A percentile compares a stretch with the other conserved stretches of the same genome.
phyloP scores from a whole-genome alignment of 768 basidiomycete genomes.

The Kwoniella europaea region DNA sequence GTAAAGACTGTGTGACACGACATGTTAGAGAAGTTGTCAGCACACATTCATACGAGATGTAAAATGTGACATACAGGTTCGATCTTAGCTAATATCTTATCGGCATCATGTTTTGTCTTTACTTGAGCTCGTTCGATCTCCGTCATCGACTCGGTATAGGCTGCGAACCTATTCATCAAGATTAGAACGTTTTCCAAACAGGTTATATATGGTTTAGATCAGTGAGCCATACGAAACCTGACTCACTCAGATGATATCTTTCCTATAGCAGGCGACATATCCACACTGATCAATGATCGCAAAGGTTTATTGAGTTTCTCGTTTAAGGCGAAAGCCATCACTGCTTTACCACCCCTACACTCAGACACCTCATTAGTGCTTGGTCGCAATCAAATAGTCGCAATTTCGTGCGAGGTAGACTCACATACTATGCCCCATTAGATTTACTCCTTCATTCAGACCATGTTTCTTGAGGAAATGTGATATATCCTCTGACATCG shows the following conservation, averaged over 20 bases:
- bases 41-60: neutral
- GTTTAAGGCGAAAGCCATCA: constrained; percentile 57
- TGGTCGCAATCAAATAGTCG: too few relatives aligned
- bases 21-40: neutral
- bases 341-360: constrained; percentile 75
- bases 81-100: constrained; percentile 66
- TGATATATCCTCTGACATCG: constrained; percentile 79
- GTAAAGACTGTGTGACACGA: constrained; percentile 65
- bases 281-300: constrained; percentile 66
- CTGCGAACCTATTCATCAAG: constrained; percentile 60
- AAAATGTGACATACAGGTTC: constrained; percentile 65
- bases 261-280: constrained; percentile 74
- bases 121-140: constrained; percentile 69
- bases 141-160: constrained; percentile 75
- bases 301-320: constrained; percentile 50
- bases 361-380: neutral
- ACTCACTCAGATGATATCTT: constrained; percentile 65
- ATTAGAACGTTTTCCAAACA: neutral
- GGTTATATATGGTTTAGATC: neutral
- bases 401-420: constrained; percentile 44
- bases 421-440: constrained; percentile 90
- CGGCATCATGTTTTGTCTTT: constrained; percentile 71
- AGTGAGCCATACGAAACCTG: constrained; percentile 56
- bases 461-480: constrained; percentile 67
- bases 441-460: constrained; percentile 64